These are phyloP conservation scores for Aspergillus incahuasiensis DNA, from an alignment of 495 filamentous ascomycete species.

Conservation along the genomic window DNA sequence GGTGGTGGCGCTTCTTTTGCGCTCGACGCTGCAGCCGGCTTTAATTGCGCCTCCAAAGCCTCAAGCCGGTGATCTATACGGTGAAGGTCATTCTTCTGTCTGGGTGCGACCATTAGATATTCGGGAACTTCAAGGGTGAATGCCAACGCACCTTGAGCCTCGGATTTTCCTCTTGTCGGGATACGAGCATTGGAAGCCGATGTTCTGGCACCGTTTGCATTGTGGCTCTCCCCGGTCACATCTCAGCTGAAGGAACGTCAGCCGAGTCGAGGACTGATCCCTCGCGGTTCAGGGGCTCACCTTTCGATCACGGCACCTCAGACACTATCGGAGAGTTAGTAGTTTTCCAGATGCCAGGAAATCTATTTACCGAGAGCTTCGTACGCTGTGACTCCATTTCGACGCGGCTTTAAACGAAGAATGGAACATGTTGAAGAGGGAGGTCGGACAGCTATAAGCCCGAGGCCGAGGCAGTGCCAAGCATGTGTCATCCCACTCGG, in stretches of 20 bases:
- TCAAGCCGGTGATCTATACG: slow-evolving; percentile 1
- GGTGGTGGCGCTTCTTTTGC: neutral
- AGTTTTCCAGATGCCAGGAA: neutral
- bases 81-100: neutral
- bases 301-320: slow-evolving; percentile 8
- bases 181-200: neutral
- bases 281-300: neutral
- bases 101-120: neutral
- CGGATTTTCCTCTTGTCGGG: slow-evolving; percentile 2
- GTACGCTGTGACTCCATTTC: neutral
- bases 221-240: slow-evolving; percentile 5
- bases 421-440: neutral
- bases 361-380: slow-evolving; percentile 6
- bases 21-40: neutral
- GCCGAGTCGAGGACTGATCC: neutral
- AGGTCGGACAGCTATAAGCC: slow-evolving; percentile 2
- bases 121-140: neutral
- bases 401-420: neutral
- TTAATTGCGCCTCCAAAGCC: neutral
- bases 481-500: neutral
- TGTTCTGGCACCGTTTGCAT: slow-evolving; percentile 2
- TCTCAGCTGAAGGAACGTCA: neutral
- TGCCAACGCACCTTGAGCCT: neutral
- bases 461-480: neutral
- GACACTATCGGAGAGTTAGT: neutral